Conservation (phyloP, 2,329 filamentous ascomycete species). For the Cryphonectria nitschkei region DNA sequence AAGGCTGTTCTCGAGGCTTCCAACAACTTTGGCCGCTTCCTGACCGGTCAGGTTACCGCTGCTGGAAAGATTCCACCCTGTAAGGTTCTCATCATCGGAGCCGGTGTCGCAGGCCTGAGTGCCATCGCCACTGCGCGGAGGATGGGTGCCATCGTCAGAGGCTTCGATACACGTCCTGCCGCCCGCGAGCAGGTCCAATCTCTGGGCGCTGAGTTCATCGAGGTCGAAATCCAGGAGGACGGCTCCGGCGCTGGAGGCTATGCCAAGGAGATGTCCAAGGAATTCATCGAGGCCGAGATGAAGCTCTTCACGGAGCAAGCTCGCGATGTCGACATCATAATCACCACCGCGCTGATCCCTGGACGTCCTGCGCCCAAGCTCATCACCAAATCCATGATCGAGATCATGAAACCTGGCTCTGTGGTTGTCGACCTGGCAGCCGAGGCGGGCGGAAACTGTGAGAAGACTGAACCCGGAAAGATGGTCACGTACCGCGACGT, state of each 20-base stretch:
- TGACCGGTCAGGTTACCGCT: slow-evolving; percentile 88
- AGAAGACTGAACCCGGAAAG: slow-evolving; percentile 76
- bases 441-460: slow-evolving; percentile 87
- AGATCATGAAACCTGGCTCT: slow-evolving; percentile 87
- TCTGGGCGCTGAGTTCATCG: slow-evolving; percentile 85
- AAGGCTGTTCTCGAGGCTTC: slow-evolving; percentile 89
- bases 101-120: slow-evolving; percentile 85
- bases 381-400: slow-evolving; percentile 78
- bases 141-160: slow-evolving; percentile 86
- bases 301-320: slow-evolving; percentile 88
- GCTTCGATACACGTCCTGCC: slow-evolving; percentile 88
- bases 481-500: slow-evolving; percentile 74
- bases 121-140: slow-evolving; percentile 85
- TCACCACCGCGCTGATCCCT: slow-evolving; percentile 90
- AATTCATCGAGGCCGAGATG: slow-evolving; percentile 92
- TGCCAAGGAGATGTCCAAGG: slow-evolving; percentile 92
- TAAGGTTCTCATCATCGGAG: slow-evolving; percentile 88
- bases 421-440: slow-evolving; percentile 87
- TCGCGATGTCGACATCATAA: slow-evolving; percentile 86
- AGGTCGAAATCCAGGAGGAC: slow-evolving; percentile 83
- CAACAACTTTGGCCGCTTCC: slow-evolving; percentile 84
- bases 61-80: slow-evolving; percentile 89
- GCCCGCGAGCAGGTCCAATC: slow-evolving; percentile 89
- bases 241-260: slow-evolving; percentile 85
- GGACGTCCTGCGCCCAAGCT: slow-evolving; percentile 81